A percentile compares a stretch with the other conserved stretches of the same genome.
phyloP scores from a whole-genome alignment of 2,329 filamentous ascomycete species.

The Sporothrix brunneoviolacea region DNA sequence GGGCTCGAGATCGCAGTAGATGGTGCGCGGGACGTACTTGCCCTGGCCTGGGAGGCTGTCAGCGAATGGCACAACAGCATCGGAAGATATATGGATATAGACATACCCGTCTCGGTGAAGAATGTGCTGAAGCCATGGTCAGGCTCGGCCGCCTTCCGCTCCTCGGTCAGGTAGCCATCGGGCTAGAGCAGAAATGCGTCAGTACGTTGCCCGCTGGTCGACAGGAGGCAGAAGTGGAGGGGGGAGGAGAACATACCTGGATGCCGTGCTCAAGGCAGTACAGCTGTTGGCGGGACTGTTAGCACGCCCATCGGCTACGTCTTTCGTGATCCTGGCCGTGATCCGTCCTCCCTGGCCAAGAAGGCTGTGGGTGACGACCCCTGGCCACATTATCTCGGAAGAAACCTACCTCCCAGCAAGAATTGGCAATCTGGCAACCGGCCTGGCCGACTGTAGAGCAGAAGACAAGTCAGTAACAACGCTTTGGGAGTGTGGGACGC shows the following conservation, averaged over 20 bases:
- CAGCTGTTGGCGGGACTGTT: constrained; percentile 53
- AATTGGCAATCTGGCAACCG: constrained; percentile 99
- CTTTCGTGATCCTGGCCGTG: background rate
- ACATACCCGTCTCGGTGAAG: constrained; percentile 96
- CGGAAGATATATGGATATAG: too few species aligned
- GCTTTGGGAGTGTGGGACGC: too few species aligned
- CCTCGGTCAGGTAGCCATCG: constrained; percentile 96
- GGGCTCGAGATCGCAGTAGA: constrained; percentile 99
- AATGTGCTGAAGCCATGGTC: constrained; percentile 99
- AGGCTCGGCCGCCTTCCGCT: constrained; percentile 87
- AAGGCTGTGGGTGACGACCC: background rate
- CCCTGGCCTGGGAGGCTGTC: constrained; percentile 65
- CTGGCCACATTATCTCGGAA: background rate
- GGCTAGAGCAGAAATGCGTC: constrained; percentile 53
- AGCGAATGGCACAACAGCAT: too few species aligned
- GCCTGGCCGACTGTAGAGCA: constrained; percentile 84
- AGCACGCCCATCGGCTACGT: background rate
- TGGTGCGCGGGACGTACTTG: constrained; percentile 97
- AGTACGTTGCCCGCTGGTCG: constrained; percentile 18
- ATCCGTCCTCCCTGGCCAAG: background rate
- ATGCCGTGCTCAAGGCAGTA: constrained; percentile 99
- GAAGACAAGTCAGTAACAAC: constrained; percentile 44
- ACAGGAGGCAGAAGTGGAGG: constrained; percentile 17
- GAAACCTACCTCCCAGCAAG: constrained; percentile 94
- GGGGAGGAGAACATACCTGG: constrained; percentile 59